Percentiles rank a stretch among this genome's conserved stretches.
phyloP scores from a whole-genome alignment of 441 rosid genomes.

The Iberis amara region DNA sequence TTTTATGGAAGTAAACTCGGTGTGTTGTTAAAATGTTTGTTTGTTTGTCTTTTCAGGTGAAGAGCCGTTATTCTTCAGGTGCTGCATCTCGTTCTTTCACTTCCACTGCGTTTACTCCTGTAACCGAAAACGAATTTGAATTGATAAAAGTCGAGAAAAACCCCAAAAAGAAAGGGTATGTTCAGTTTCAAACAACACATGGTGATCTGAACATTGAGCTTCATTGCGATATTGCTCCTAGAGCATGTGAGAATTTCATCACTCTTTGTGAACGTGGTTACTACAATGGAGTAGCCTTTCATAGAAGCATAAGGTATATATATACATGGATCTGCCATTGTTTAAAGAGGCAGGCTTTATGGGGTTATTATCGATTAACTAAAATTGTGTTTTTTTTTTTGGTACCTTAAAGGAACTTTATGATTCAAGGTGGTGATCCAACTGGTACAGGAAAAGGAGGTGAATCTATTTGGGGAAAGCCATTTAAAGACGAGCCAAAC shows the following conservation, averaged over 20 bases:
- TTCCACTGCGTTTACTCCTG: slow-evolving; percentile 83
- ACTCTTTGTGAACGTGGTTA: slow-evolving; percentile 84
- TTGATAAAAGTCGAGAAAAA: slow-evolving; percentile 82
- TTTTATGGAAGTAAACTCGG: too few species aligned
- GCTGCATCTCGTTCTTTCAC: slow-evolving; percentile 97
- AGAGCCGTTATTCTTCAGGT: slow-evolving; percentile 78
- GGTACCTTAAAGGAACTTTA: slow-evolving; percentile 72
- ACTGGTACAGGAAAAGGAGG: slow-evolving; percentile 91
- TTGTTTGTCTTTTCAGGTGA: slow-evolving; percentile 48
- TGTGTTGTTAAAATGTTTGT: slow-evolving; percentile 27
- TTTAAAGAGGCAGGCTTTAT: not conserved
- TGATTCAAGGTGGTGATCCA: slow-evolving; percentile 99
- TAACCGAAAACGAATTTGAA: slow-evolving; percentile 80
- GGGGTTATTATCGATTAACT: not conserved
- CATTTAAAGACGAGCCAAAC: slow-evolving; percentile 85
- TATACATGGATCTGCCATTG: not conserved
- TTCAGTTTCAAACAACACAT: slow-evolving; percentile 79
- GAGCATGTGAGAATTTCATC: slow-evolving; percentile 87
- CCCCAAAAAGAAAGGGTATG: slow-evolving; percentile 93
- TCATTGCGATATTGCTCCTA: slow-evolving; percentile 86
- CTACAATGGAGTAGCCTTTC: slow-evolving; percentile 75
- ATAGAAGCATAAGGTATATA: slow-evolving; percentile 66
- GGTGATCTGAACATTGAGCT: slow-evolving; percentile 94
- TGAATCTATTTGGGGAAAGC: slow-evolving; percentile 92
- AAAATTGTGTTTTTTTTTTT: not conserved